Base-by-base conservation (phyloP, 192 early-diverging fungal genomes). In the Linderina pennispora region DNA sequence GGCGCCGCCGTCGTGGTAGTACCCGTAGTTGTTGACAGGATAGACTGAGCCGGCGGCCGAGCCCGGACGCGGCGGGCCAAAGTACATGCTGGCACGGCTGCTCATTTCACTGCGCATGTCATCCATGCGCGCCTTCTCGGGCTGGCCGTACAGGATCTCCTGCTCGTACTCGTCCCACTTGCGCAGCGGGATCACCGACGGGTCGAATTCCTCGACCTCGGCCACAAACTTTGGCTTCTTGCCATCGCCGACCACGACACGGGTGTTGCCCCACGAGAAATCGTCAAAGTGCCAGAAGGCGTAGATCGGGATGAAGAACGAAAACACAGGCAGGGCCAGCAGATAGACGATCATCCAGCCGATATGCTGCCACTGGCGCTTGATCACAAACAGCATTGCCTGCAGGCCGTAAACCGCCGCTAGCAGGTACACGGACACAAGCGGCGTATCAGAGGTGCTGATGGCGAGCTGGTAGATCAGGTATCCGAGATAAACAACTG, bases 211-310 rank as follows among this genome's bases (percentile, higher is more conserved):
- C 46, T 83, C 85, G 33, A 83, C 71, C 45, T 83, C 83, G 40
- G 76, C 80, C 50, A 72, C 63, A 39, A 62, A 75, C 20, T 79
- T 74, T 26, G 72, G 40, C 59, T 77, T 84, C 53, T 80, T 85
- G 61, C 91, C 90, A 35, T 88, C 86, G 56, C 90, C 87, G 14
- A 91, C 79, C 8, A 94, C 91, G 40, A 89, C 43, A 69, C 96
- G 88, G 21, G 96, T 99, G 65, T 92, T 96, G 58, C 94, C 97
- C 97, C 97, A 99, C 23, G 91, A 94, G 54, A 99, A 99, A 65
- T 99, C 94, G 66, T 99, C 97, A 77, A 98, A 94, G 78, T 97
- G 93, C 97, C 97, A 99, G 81, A 97, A 99, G 4, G 97, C 79
- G 53, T 99, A 99, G 24, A 92, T 55, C 21, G 87, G 88, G 40